These are phyloP conservation scores for Psophocarpus tetragonolobus DNA, from an alignment of 306 rosid species.

Conservation along the genomic window DNA sequence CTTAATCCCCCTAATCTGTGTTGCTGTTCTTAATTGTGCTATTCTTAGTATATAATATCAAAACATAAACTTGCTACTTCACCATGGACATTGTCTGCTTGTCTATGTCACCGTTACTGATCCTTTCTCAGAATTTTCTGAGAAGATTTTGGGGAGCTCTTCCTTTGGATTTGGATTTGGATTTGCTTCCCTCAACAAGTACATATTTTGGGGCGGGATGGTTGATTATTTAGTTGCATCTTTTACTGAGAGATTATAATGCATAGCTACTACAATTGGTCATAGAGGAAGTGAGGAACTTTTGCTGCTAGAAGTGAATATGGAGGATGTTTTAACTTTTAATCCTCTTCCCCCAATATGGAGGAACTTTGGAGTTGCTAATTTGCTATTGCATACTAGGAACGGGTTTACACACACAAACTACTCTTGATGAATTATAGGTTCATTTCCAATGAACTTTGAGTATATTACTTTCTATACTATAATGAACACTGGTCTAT, in stretches of 20 bases:
- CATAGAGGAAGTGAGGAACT: neutral
- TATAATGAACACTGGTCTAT: too few relatives aligned
- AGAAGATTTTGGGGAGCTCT: neutral
- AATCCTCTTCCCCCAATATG: too few relatives aligned
- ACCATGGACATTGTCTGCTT: too few relatives aligned
- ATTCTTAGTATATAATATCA: too few relatives aligned
- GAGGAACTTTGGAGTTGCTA: too few relatives aligned
- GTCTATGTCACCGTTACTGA: too few relatives aligned
- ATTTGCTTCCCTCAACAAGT: neutral
- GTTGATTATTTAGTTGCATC: neutral
- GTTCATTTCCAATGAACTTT: too few relatives aligned
- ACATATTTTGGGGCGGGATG: neutral
- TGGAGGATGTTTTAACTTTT: neutral
- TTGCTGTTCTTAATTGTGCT: constrained; percentile 1
- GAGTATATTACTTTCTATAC: neutral
- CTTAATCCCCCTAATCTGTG: neutral
- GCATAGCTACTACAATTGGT: neutral
- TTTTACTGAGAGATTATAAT: neutral
- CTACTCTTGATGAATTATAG: neutral
- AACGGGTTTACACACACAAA: neutral
- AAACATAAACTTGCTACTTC: too few relatives aligned
- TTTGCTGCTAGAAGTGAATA: neutral
- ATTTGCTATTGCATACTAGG: too few relatives aligned
- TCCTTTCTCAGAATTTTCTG: neutral
- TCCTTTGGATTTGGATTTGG: too few relatives aligned